Conservation (phyloP, 169 alveolate genomes). For the Fabrea salina region DNA sequence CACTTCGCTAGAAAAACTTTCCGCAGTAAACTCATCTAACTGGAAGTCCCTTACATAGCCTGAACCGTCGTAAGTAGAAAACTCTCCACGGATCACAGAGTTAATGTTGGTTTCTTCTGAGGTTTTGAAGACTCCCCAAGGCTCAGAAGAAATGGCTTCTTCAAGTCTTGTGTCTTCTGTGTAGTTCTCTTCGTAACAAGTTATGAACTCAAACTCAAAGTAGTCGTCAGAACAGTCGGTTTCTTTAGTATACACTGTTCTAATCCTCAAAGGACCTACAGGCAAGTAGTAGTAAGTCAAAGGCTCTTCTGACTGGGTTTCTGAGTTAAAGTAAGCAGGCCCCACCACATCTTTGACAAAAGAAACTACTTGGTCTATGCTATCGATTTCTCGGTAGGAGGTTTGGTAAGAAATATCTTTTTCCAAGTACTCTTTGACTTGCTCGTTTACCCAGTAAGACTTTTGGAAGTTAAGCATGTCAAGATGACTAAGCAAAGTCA, state of each 20-base stretch:
- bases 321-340: neutral
- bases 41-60: constrained; percentile 8
- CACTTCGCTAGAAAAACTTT: neutral
- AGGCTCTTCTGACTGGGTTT: neutral
- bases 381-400: neutral
- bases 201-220: neutral
- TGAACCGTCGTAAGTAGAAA: constrained; percentile 17
- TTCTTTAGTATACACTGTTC: neutral
- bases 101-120: neutral
- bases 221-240: neutral
- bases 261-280: constrained; percentile 8
- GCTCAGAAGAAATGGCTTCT: neutral
- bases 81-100: constrained; percentile 1
- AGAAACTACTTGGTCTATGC: neutral
- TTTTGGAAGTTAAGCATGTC: neutral
- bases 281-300: neutral
- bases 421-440: neutral
- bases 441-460: constrained; percentile 11
- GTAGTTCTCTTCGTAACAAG: neutral
- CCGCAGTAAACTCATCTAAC: neutral
- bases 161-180: neutral
- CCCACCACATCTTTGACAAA: neutral
- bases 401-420: neutral
- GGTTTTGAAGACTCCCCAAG: neutral
- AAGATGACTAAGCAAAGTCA: neutral